Base-by-base conservation (phyloP, 805 yeast species). In the Saccharomycopsis vini region DNA sequence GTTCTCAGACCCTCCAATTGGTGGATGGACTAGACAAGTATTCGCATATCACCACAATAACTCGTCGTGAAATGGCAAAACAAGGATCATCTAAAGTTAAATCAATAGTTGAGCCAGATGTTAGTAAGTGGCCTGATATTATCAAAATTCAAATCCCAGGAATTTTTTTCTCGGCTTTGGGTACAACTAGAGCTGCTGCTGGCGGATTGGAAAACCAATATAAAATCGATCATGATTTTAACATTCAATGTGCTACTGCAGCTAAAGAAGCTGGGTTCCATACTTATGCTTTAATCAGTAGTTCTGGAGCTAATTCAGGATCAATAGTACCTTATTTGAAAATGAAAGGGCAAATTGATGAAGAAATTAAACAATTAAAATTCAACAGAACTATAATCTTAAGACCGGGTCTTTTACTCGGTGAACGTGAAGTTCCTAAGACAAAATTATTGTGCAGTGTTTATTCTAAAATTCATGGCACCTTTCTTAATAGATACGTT, bases 291-390 rank as follows among this genome's bases (percentile, higher is more conserved):
- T 57, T 88, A 13, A 71, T 88, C 4, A 77, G 88, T 3, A 66
- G 88, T 2, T 40, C 55, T 0, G 87, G 87, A n/a, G 86, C 95
- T 0, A 66, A 64, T 45, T 54, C 72, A 0, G 52, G 55, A 29
- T 82, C 95, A 0, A 53, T 53, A 15, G 66, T 84, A 32, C 70
- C 79, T 3, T 88, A 87, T 54, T 42, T 74, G 36, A 69, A 69
- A 52, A 69, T 81, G 61, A 88, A 88, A 58, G 95, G 95, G 23
- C 73, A 78, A 40, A 66, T 83, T 39, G 96, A 88, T 57, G 72
- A 77, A 35, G 86, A 76, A 38, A 64, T 88, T 7, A 61, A 67
- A 35, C 77, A 66, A 0, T 65, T 87, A 45, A 71, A 68, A 22
- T 88, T 86, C 60, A 79, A 79, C n/a, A 68, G 76, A 42, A 77